Conservation (phyloP, 202 grass and related monocot genomes). For the Schoenoplectus tabernaemontani region DNA sequence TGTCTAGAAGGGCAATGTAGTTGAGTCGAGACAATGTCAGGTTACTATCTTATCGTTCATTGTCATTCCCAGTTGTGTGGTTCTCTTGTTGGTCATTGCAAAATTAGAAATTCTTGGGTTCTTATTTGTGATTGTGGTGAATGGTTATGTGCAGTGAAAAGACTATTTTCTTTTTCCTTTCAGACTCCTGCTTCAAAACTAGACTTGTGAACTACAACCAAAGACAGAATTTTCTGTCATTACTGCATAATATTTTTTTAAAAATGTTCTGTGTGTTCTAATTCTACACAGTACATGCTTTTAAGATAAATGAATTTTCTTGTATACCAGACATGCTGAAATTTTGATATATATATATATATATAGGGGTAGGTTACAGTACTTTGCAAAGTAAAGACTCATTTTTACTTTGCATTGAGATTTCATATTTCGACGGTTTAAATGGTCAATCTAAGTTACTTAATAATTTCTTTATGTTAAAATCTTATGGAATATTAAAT, state of each 20-base stretch:
- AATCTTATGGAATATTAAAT: too few relatives aligned
- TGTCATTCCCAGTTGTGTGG: neutral
- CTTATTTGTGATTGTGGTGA: neutral
- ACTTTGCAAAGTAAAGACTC: too few relatives aligned
- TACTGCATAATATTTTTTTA: neutral
- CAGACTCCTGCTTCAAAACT: neutral
- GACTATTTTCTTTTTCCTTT: neutral
- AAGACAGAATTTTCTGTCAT: neutral
- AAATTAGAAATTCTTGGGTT: neutral
- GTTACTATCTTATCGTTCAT: neutral
- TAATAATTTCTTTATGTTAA: too few relatives aligned
- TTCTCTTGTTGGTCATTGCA: neutral
- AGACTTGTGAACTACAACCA: neutral
- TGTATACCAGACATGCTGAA: neutral
- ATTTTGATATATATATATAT: too few relatives aligned
- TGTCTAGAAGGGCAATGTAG: neutral
- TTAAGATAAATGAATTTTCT: neutral
- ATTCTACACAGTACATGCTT: neutral
- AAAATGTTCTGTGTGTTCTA: too few relatives aligned
- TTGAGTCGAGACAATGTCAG: neutral
- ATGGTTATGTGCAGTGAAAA: neutral
- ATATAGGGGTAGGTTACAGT: too few relatives aligned
- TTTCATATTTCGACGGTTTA: too few relatives aligned
- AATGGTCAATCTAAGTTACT: too few relatives aligned
- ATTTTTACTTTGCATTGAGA: too few relatives aligned